Evolutionary conservation across 768 basidiomycete genomes (phyloP).

Genomic region (Cubamyces sp.): DNA sequence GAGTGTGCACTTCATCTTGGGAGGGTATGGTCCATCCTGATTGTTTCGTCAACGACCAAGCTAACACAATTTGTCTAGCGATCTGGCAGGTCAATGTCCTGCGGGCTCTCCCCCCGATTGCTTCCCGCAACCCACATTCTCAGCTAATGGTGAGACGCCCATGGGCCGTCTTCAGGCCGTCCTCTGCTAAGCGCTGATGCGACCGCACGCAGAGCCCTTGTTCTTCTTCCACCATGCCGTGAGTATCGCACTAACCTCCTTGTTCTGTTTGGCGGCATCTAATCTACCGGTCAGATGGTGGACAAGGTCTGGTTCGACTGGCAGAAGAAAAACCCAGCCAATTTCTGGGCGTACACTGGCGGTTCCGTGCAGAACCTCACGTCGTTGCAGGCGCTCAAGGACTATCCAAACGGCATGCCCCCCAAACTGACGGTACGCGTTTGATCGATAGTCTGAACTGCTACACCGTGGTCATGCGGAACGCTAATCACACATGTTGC

Average conservation of each 20-base stretch:
- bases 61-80: slow-evolving; percentile 23
- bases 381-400: slow-evolving; percentile 24
- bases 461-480: no score
- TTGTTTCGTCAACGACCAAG: neutral
- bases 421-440: no score
- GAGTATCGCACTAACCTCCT: neutral
- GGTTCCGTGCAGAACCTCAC: slow-evolving; percentile 35
- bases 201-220: slow-evolving; percentile 35
- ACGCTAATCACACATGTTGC: no score
- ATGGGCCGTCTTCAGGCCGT: neutral
- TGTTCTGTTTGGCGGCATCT: neutral
- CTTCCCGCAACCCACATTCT: slow-evolving; percentile 33
- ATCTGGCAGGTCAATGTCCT: slow-evolving; percentile 37
- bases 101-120: slow-evolving; percentile 32
- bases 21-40: slow-evolving; percentile 30
- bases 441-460: no score
- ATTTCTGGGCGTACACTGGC: slow-evolving; percentile 35
- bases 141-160: slow-evolving; percentile 37
- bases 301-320: slow-evolving; percentile 44
- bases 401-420: slow-evolving; percentile 32
- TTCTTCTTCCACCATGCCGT: slow-evolving; percentile 44
- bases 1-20: slow-evolving; percentile 38
- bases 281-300: slow-evolving; percentile 33
- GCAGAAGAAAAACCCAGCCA: slow-evolving; percentile 34
- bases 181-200: neutral